A percentile compares a stretch with the other conserved stretches of the same genome.
phyloP scores from a whole-genome alignment of 2,329 filamentous ascomycete species.

The Metarhizium rileyi region DNA sequence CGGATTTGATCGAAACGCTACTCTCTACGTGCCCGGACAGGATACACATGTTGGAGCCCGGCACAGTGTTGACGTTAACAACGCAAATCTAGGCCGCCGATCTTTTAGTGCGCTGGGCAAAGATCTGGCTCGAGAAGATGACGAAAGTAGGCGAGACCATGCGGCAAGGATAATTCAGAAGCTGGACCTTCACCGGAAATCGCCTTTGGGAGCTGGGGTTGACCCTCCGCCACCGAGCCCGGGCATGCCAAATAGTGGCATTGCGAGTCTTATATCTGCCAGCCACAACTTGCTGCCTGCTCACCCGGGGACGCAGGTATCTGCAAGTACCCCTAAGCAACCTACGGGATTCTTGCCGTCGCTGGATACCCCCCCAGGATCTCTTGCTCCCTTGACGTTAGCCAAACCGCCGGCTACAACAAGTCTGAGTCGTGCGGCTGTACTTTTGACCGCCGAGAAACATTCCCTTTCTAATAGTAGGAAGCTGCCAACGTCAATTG shows the following conservation, averaged over 20 bases:
- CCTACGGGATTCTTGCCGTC: slow-evolving; percentile 23
- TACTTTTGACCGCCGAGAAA: slow-evolving; percentile 70
- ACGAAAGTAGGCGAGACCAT: slow-evolving; percentile 69
- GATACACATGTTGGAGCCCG: slow-evolving; percentile 47
- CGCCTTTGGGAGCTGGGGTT: slow-evolving; percentile 43
- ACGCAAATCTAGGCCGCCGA: slow-evolving; percentile 36
- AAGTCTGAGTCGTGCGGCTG: slow-evolving; percentile 75
- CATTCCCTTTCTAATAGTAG: slow-evolving; percentile 58
- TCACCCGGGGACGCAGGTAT: slow-evolving; percentile 25
- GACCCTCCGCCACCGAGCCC: slow-evolving; percentile 28
- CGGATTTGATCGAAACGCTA: slow-evolving; percentile 49
- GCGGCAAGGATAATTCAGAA: slow-evolving; percentile 86
- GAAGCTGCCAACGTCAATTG: slow-evolving; percentile 70
- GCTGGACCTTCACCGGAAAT: slow-evolving; percentile 78
- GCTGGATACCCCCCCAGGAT: slow-evolving; percentile 43
- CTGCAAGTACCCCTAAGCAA: slow-evolving; percentile 18
- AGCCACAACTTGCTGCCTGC: slow-evolving; percentile 71
- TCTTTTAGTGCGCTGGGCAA: slow-evolving; percentile 44
- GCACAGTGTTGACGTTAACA: slow-evolving; percentile 60
- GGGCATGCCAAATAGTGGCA: slow-evolving; percentile 48
- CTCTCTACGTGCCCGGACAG: slow-evolving; percentile 51
- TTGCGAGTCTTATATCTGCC: slow-evolving; percentile 76
- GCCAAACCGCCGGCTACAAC: slow-evolving; percentile 77
- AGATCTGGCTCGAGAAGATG: slow-evolving; percentile 51
- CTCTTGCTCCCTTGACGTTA: slow-evolving; percentile 70